These are phyloP conservation scores for Colletotrichum brevisporum DNA, from an alignment of 2,329 filamentous ascomycete genomes.

Conservation along the genomic window DNA sequence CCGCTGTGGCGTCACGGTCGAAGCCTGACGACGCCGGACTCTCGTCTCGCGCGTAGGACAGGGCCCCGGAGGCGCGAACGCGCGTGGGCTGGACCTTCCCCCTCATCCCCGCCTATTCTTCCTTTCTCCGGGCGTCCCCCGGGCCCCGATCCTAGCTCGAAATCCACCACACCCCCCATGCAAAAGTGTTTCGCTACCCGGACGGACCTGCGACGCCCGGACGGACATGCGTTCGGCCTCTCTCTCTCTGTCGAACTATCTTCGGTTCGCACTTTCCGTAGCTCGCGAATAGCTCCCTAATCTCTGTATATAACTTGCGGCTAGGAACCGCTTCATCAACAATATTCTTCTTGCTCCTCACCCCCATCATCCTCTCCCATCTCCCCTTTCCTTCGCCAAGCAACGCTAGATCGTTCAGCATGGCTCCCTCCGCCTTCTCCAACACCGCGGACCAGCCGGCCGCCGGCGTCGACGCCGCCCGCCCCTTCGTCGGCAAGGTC, in stretches of 20 bases:
- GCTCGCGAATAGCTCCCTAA: not conserved
- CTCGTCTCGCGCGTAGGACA: slow-evolving; percentile 16
- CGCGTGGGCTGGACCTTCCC: slow-evolving; percentile 24
- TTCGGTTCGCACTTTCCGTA: not conserved
- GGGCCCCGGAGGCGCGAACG: slow-evolving; percentile 7
- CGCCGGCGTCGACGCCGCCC: slow-evolving; percentile 45
- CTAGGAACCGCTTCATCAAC: not conserved
- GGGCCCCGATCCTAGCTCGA: slow-evolving; percentile 33
- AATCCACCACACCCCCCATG: slow-evolving; percentile 27
- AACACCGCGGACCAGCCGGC: slow-evolving; percentile 39
- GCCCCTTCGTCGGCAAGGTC: slow-evolving; percentile 65
- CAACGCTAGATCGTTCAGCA: slow-evolving; percentile 39
- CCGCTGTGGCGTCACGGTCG: slow-evolving; percentile 15
- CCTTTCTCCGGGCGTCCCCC: not conserved
- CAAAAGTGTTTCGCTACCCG: slow-evolving; percentile 34
- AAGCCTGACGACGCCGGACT: slow-evolving; percentile 30
- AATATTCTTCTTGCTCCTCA: not conserved
- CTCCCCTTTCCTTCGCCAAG: slow-evolving; percentile 6
- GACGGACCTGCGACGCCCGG: slow-evolving; percentile 36
- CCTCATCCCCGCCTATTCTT: not conserved
- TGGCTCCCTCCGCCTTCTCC: slow-evolving; percentile 49
- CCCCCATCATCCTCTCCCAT: slow-evolving; percentile 12
- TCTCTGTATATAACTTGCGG: slow-evolving; percentile 34
- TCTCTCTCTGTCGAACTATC: not conserved
- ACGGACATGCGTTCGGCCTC: slow-evolving; percentile 38